Evolutionary conservation across 2,329 filamentous ascomycete genomes (phyloP), one percentile per base, ranked within the genome.

Genomic region (Colletotrichum salicis): DNA sequence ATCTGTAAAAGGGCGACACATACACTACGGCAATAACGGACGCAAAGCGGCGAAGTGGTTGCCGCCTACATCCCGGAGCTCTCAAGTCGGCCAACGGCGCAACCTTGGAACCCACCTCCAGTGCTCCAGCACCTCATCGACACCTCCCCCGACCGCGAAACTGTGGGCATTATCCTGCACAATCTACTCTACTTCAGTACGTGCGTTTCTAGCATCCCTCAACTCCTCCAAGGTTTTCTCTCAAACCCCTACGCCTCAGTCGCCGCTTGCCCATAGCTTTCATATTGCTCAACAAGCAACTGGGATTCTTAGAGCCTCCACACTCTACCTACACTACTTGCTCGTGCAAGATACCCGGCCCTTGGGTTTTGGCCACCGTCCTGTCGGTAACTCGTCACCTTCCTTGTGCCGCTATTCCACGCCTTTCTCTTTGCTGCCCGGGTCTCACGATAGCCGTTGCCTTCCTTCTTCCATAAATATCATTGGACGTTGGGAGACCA

Each of bases 311-410:
- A 45, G 59, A 48, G 35, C 48, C 33, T 35, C 60, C 48, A 54
- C 48, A 29, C 11, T 67, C 37, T 33, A 37, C 19, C 24, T 27
- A 27, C 24, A 27, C 24, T 27, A 27, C 24, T 45, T 41, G 37
- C 37, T 57, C 62, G 59, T 29, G 35, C 66, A 56, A 69, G 59
- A 69, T 55, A n/a, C 45, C 37, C 45, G 29, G 55, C 15, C 54
- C 55, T 65, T 37, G 37, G 55, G 31, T 57, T 65, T 70, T 73
- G 56, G 64, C 72, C 69, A 73, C 69, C 61, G 35, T 61, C 41
- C 41, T 52, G 29, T 54, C 48, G 55, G 56, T 61, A 60, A 48
- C 61, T 69, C 37, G 55, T 56, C 64, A 62, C 55, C 64, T 57
- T 52, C 64, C 70, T 35, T 69, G 61, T 29, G 12, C 31, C 52